A percentile compares a stretch with the other conserved stretches of the same genome.
Evolutionary conservation across 129 eudicot genomes (phyloP).

Genomic region (Mikania micrantha): DNA sequence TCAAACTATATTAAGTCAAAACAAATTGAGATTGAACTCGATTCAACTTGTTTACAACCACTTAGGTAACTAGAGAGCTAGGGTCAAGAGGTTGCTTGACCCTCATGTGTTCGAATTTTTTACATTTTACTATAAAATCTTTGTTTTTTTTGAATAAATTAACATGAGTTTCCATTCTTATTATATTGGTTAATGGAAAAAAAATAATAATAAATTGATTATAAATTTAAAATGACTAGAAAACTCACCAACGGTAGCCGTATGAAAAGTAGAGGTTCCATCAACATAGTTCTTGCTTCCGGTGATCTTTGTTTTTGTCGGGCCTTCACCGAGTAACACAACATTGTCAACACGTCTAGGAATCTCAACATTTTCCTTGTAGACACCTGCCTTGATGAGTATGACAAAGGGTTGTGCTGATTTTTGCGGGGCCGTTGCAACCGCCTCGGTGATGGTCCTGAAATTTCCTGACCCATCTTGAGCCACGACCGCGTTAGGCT

Average conservation of each 20-base stretch:
- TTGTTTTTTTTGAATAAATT: too few species aligned
- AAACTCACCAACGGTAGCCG: constrained; percentile 60
- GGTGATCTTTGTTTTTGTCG: constrained; percentile 55
- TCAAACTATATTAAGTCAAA: too few species aligned
- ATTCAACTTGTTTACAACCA: too few species aligned
- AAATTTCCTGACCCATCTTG: constrained; percentile 50
- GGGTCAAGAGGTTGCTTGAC: too few species aligned
- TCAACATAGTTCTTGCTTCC: constrained; percentile 52
- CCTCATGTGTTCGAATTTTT: too few species aligned
- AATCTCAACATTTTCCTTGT: constrained; percentile 43
- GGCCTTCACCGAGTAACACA: constrained; percentile 67
- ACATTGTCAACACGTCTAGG: constrained; percentile 37
- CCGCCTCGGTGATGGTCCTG: constrained; percentile 40
- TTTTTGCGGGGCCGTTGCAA: constrained; percentile 17
- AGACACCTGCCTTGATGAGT: constrained; percentile 54
- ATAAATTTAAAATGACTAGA: too few species aligned
- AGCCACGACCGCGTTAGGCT: constrained; percentile 47
- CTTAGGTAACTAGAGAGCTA: too few species aligned
- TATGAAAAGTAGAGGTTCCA: constrained; percentile 49
- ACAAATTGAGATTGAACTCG: too few species aligned
- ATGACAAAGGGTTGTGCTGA: constrained; percentile 35
- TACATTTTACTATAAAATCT: too few species aligned
- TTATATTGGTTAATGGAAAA: too few species aligned
- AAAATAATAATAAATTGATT: too few species aligned
- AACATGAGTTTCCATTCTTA: too few species aligned